Base-by-base conservation (phyloP, 768 basidiomycete species). In the Leccinum fibrillosum region DNA sequence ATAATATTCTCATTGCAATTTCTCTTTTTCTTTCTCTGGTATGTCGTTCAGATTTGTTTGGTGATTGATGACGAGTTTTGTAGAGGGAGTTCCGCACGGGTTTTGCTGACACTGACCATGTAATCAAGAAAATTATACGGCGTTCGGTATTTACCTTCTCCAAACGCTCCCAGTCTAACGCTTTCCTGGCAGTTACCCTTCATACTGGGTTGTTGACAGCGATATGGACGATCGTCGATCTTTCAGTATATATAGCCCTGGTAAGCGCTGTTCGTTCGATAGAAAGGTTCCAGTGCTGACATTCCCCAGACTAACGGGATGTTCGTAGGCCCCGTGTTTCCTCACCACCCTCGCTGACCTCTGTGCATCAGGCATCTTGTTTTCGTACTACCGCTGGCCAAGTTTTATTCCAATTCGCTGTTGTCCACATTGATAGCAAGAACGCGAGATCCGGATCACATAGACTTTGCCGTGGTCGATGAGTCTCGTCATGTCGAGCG, bases 1-100 rank as follows among this genome's bases (percentile, higher is more conserved):
- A 77, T 11, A 84, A 84, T 63, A 61, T 78, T 8, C 60, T 81
- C 10, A 84, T 85, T 51, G 78, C 83, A 1, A 55, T 65, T 0
- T 60, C 74, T 1, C 72, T 84, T 6, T 76, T 77, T 7, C 62
- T 71, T 50, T 76, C 72, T 37, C 65, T 84, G 68, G 82, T 81
- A 58, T 21, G 76, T 66, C 32, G 21, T 50, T 17, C 23, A 2
- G 17, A 52, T 32, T 25, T n/a, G 15, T 30, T 30, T 9, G 7
- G 28, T 37, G 5, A 23, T n/a, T n/a, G 15, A 49, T 52, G 21
- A 50, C 57, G 17, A 62, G 1, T 10, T 48, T 21, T 30, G 23
- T 54, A 82, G 81, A 66, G 67, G 44, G 63, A 65, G 15, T 68
- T 68, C 21, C 70, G 69, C 39, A 79, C 75, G 1, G 75, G 77